These are phyloP conservation scores for Phaeosphaeriaceae sp. DNA, from an alignment of 2,329 filamentous ascomycete genomes.

Conservation along the genomic window DNA sequence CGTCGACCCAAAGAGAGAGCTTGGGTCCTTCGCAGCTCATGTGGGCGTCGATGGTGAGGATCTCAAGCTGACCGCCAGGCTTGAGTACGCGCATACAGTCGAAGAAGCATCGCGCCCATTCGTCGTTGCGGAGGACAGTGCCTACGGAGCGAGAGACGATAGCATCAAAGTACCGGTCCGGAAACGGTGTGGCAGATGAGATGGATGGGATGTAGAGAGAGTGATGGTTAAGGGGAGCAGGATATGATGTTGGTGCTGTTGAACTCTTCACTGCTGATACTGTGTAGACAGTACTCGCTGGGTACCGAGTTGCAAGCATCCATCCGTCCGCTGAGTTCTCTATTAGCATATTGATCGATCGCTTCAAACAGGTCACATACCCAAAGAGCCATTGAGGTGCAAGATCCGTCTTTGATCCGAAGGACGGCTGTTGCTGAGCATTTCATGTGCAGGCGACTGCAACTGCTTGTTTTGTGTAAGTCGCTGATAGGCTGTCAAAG, in stretches of 20 bases:
- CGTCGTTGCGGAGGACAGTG: constrained; percentile 31
- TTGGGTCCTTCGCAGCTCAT: constrained; percentile 31
- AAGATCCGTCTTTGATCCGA: constrained; percentile 30
- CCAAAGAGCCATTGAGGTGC: constrained; percentile 34
- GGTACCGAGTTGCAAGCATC: constrained; percentile 35
- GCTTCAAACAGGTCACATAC: constrained; percentile 11
- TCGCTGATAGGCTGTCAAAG: constrained; percentile 33
- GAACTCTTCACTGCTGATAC: constrained; percentile 27
- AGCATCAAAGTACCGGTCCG: constrained; percentile 34
- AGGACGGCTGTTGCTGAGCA: constrained; percentile 27
- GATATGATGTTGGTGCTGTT: constrained; percentile 26
- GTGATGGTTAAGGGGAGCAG: constrained; percentile 37
- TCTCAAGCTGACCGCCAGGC: constrained; percentile 34
- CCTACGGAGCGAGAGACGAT: constrained; percentile 34
- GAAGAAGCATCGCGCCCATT: constrained; percentile 37
- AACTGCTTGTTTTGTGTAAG: constrained; percentile 36
- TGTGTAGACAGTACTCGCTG: constrained; percentile 31
- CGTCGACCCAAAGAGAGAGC: constrained; percentile 32
- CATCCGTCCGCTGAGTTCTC: constrained; percentile 28
- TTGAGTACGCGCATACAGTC: constrained; percentile 39
- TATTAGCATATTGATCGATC: background rate
- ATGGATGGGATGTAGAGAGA: constrained; percentile 32
- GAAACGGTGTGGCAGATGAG: constrained; percentile 29
- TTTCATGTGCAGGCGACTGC: constrained; percentile 33
- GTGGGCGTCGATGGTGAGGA: constrained; percentile 33